Evolutionary conservation across 352 stramenopile genomes (phyloP).

Genomic region (Pythium brachiatum): DNA sequence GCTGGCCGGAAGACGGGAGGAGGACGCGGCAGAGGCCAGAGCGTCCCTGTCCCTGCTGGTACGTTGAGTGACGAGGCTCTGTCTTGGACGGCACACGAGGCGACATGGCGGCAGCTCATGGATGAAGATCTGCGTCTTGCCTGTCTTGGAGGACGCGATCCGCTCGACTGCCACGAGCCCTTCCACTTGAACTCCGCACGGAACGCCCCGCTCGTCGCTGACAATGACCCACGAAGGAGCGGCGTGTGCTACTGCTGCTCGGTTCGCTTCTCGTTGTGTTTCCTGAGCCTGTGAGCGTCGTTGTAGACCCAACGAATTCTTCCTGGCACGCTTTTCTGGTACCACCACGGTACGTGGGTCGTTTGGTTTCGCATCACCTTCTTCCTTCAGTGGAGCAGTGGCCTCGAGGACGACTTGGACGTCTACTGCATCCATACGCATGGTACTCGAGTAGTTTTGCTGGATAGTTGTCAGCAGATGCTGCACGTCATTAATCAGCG

Average conservation of each 20-base stretch:
- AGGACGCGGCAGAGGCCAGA: not conserved
- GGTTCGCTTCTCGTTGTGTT: not conserved
- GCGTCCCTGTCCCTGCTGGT: not conserved
- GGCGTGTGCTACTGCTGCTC: not conserved
- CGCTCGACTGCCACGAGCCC: slow-evolving; percentile 35
- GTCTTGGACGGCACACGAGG: slow-evolving; percentile 27
- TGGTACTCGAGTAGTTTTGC: not conserved
- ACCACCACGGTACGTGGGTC: not conserved
- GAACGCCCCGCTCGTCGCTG: not conserved
- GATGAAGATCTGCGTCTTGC: slow-evolving; percentile 17
- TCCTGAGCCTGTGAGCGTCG: not conserved
- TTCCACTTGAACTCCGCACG: slow-evolving; percentile 36
- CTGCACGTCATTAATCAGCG: slow-evolving; percentile 1
- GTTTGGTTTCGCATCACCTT: not conserved
- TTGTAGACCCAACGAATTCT: not conserved
- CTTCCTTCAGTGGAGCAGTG: not conserved
- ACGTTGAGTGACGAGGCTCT: not conserved
- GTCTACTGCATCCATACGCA: slow-evolving; percentile 1
- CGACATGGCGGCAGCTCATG: slow-evolving; percentile 35
- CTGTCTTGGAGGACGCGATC: not conserved
- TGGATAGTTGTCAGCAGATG: not conserved
- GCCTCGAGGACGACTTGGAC: slow-evolving; percentile 5
- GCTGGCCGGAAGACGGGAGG: not conserved
- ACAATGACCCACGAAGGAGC: slow-evolving; percentile 2
- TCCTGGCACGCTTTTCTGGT: not conserved